Evolutionary conservation across 352 stramenopile species (phyloP).

Genomic region (Globisporangium orthogonon): DNA sequence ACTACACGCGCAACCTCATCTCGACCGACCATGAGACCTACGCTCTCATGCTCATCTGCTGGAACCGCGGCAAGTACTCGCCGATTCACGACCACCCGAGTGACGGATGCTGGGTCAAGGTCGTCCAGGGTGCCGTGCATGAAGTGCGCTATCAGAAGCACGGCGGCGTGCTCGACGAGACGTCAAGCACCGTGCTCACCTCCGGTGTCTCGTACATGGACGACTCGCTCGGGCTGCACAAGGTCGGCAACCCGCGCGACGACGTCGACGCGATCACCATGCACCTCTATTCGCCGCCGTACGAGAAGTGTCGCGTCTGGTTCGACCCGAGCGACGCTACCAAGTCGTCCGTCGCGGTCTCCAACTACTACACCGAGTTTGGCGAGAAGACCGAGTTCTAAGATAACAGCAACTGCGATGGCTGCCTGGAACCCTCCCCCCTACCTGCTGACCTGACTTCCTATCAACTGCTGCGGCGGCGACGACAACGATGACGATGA

Average conservation of each 20-base stretch:
- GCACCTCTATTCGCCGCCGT: constrained; percentile 91
- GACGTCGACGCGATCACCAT: constrained; percentile 87
- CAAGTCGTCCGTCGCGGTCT: constrained; percentile 60
- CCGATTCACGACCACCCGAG: constrained; percentile 88
- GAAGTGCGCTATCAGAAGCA: constrained; percentile 85
- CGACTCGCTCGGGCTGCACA: constrained; percentile 90
- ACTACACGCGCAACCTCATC: constrained; percentile 94
- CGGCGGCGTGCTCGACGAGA: constrained; percentile 40
- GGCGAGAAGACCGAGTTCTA: constrained; percentile 36
- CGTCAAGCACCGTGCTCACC: constrained; percentile 49
- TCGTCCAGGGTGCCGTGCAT: constrained; percentile 78
- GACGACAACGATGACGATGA: neutral
- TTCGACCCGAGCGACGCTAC: constrained; percentile 52
- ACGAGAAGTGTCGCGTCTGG: constrained; percentile 89
- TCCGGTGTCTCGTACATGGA: constrained; percentile 87
- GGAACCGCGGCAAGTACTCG: constrained; percentile 76
- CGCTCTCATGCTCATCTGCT: constrained; percentile 93
- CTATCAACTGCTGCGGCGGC: too few relatives aligned
- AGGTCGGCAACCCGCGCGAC: constrained; percentile 73
- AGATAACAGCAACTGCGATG: neutral
- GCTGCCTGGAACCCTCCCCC: too few relatives aligned
- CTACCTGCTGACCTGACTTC: too few relatives aligned
- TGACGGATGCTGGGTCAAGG: constrained; percentile 80
- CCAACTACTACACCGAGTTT: constrained; percentile 83
- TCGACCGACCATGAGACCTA: constrained; percentile 90